These are phyloP conservation scores for Mercurialis annua DNA, from an alignment of 345 rosid species.

Conservation along the genomic window DNA sequence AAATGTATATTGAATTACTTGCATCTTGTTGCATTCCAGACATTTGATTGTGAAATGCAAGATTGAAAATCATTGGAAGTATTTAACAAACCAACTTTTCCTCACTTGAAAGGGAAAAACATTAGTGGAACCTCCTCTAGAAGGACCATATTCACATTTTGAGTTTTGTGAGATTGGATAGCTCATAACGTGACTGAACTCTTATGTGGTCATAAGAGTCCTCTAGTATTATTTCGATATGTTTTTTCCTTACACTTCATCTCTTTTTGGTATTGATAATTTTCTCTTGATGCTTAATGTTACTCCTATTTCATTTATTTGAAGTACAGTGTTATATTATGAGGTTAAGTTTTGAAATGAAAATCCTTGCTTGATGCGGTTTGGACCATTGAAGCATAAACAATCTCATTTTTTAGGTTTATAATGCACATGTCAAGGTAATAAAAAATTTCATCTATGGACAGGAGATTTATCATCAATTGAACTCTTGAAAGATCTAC, in stretches of 20 bases:
- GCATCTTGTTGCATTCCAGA: neutral
- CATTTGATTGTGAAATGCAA: neutral
- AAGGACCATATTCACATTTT: neutral
- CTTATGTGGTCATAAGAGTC: neutral
- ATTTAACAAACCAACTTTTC: neutral
- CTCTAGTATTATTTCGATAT: no score
- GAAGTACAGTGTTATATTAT: neutral
- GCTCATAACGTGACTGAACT: neutral
- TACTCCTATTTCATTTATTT: no score
- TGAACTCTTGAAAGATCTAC: constrained; percentile 56
- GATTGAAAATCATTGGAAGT: neutral
- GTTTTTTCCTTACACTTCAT: neutral
- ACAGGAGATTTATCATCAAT: constrained; percentile 27
- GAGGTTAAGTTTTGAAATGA: neutral
- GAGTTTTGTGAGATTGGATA: neutral
- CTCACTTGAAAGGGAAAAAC: neutral
- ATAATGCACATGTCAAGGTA: neutral
- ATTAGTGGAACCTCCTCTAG: neutral
- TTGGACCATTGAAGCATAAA: neutral
- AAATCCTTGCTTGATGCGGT: neutral
- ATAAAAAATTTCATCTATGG: constrained; percentile 6
- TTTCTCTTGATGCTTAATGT: neutral
- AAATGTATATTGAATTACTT: neutral
- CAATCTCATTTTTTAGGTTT: no score
- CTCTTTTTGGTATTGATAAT: neutral